Base-by-base conservation (phyloP, 2,329 filamentous ascomycete species). In the Plenodomus lindquistii region DNA sequence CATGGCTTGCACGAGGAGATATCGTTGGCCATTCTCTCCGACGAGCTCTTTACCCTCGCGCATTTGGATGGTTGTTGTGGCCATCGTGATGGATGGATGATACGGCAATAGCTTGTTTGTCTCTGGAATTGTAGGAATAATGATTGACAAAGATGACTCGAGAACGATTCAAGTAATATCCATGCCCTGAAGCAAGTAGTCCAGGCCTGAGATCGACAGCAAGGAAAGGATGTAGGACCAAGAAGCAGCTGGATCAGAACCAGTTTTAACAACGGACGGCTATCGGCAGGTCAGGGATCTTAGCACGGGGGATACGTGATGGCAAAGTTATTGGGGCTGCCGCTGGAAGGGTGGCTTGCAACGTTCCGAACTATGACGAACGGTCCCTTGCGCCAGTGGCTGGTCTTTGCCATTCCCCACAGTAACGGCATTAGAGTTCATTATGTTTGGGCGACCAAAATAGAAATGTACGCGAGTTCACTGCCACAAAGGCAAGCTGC, bases 31-130 rank as follows among this genome's bases (percentile, higher is more conserved):
- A 19, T 52, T 39, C 40, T 52, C 50, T 29, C 50, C 50, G 6
- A 52, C 42, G 16, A 52, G 46, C 42, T 52, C 50, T 6, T 39
- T 42, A 39, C 50, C 50, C 24, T 52, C 50, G 24, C 50, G 46
- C 50, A 52, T 37, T 21, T 43, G 37, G 6, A 52, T 2, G 10
- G 46, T 52, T 29, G 39, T 21, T 38, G 36, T 40, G 2, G 40
- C 46, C 50, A 52, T 52, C 11, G 11, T 31, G 11, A 15, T 31
- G 27, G 27, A 31, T 31, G 11, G 10, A 8, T 7, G 6, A n/a
- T n/a, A n/a, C n/a, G 10, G 15, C 27, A 31, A 31, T 15, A 13
- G 15, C 27, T 24, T 24, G 22, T 24, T 11, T 11, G 22, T 5
- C 22, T 31, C 15, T 15, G n/a, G 27, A 31, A 31, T 13, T 31